Evolutionary conservation across 306 rosid genomes (phyloP).

Genomic region (Urtica urens): DNA sequence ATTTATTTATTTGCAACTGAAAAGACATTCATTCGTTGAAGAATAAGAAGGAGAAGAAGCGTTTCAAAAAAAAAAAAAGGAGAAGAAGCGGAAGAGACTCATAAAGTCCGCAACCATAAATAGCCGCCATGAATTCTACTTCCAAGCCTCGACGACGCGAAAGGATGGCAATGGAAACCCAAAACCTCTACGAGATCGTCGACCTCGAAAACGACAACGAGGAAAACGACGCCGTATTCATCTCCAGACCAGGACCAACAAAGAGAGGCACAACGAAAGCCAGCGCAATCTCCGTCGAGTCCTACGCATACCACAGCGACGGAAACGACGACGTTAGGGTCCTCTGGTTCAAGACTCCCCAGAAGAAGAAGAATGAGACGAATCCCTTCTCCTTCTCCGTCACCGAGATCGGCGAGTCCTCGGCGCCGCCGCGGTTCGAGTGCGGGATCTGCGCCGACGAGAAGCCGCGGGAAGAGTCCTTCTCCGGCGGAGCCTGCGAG

Average conservation of each 20-base stretch:
- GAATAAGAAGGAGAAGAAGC: too few relatives aligned
- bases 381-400: neutral
- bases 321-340: neutral
- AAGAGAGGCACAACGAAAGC: neutral
- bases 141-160: neutral
- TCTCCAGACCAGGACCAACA: neutral
- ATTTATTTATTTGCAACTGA: too few relatives aligned
- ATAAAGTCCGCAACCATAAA: neutral
- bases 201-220: conserved; percentile 9
- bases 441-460: conserved; percentile 31
- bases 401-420: neutral
- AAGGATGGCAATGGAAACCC: neutral
- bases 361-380: neutral
- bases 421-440: conserved; percentile 1
- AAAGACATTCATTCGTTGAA: too few relatives aligned
- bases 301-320: neutral
- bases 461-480: conserved; percentile 15
- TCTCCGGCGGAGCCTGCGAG: conserved; percentile 22
- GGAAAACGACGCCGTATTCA: neutral
- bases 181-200: neutral
- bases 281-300: conserved; percentile 6
- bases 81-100: neutral
- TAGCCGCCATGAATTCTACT: neutral
- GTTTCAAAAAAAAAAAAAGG: too few relatives aligned
- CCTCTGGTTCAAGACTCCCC: conserved; percentile 6